Conservation (phyloP, 163 green algal genomes). For the Scenedesmus sp. region DNA sequence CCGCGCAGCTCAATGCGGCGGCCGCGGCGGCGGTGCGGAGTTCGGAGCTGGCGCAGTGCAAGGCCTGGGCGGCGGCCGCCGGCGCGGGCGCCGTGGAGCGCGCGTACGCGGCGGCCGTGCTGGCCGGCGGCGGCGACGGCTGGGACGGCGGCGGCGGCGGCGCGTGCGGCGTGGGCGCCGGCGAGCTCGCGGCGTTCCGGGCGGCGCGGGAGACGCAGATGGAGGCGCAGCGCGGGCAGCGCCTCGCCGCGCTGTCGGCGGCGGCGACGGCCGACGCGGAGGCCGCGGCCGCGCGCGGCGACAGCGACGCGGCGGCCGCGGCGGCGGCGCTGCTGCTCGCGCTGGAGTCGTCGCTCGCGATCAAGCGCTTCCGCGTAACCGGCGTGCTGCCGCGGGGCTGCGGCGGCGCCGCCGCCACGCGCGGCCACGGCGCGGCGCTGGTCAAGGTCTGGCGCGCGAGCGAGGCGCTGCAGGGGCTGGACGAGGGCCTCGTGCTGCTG, state of each 20-base stretch:
- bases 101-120: conserved; percentile 29
- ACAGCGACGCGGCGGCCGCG: neutral
- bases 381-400: neutral
- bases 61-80: conserved; percentile 13
- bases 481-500: conserved; percentile 63
- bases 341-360: neutral
- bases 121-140: neutral
- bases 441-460: conserved; percentile 31
- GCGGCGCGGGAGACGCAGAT: neutral
- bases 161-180: neutral
- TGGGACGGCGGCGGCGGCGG: neutral
- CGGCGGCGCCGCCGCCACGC: neutral
- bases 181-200: conserved; percentile 19
- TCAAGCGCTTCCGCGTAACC: conserved; percentile 17
- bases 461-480: conserved; percentile 54
- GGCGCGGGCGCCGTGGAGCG: neutral
- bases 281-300: neutral
- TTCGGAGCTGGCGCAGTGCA: conserved; percentile 20
- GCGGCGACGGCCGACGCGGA: too few relatives aligned
- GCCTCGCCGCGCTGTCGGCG: conserved; percentile 3
- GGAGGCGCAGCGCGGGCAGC: conserved; percentile 17
- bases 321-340: neutral
- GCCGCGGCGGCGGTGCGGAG: neutral
- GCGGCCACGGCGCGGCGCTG: conserved; percentile 13
- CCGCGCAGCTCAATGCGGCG: conserved; percentile 1